phyloP scores from a whole-genome alignment of 306 rosid genomes.

The Sicyos edulis region DNA sequence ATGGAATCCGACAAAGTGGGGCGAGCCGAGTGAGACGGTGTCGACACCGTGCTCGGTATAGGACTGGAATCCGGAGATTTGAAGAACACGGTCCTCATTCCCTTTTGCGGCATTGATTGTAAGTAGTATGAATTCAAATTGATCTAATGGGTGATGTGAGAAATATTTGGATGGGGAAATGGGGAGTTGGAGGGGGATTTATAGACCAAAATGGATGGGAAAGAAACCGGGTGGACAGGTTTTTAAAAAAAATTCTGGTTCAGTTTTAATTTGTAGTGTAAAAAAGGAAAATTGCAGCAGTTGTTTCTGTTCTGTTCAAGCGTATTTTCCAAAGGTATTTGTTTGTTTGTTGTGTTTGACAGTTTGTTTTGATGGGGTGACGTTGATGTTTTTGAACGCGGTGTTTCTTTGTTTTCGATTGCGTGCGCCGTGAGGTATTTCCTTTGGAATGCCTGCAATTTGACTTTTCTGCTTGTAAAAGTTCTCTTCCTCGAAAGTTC shows the following conservation, averaged over 20 bases:
- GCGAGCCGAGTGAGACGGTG: slow-evolving; percentile 11
- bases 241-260: neutral
- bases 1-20: slow-evolving; percentile 35
- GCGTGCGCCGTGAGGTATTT: neutral
- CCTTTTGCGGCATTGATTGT: slow-evolving; percentile 11
- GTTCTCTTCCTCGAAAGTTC: neutral
- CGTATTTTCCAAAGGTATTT: neutral
- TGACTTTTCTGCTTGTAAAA: neutral
- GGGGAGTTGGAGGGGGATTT: neutral
- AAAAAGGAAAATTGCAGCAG: neutral
- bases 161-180: neutral
- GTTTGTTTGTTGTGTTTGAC: neutral
- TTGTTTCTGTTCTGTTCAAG: neutral
- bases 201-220: neutral
- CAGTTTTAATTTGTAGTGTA: neutral
- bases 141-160: neutral
- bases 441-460: neutral
- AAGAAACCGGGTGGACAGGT: neutral
- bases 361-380: neutral
- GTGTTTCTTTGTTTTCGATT: neutral
- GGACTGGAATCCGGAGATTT: slow-evolving; percentile 20
- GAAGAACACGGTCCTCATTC: slow-evolving; percentile 29
- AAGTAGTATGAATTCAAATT: neutral
- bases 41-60: neutral
- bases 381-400: neutral